Evolutionary conservation across 2,329 filamentous ascomycete species (phyloP), one percentile per base, ranked within the genome.

Genomic region (Ophiostoma australiae): DNA sequence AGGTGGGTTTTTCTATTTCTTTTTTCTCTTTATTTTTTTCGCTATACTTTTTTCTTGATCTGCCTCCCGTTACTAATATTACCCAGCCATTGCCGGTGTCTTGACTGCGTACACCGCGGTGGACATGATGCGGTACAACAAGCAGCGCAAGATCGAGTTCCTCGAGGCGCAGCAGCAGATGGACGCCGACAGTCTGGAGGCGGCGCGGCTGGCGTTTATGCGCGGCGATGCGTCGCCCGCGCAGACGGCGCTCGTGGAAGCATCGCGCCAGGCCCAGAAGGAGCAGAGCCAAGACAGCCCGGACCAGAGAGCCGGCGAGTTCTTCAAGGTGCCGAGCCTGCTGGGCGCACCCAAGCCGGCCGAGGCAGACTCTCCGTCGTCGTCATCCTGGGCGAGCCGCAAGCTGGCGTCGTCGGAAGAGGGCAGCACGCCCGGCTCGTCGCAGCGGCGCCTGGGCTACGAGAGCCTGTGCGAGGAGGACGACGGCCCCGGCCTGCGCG

Each of bases 61-160:
- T 37, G 23, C 52, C 10, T 39, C 10, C 13, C 37, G 37, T 39
- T 31, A 20, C 7, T 44, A 33, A 6, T 23, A 17, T 20, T 31
- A 87, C 85, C 81, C 69, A 87, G 86, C 81, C 68, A 80, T 88
- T 73, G 85, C 85, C 72, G 82, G 83, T 74, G 80, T 88, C 37
- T 81, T 86, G 58, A 87, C 85, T 70, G 79, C 84, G 73, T 89
- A 88, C 81, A 87, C 86, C 48, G 84, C 86, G 23, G 84, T 82
- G 80, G 86, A 89, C 78, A 89, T 89, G 86, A 81, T 88, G 72
- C 81, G 82, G 70, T 85, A 86, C 79, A 89, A 89, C 82, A 84
- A 84, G 76, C 84, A 85, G 79, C 85, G 86, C 76, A 86, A 85
- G 76, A 80, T 79, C 76, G 86, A 89, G 78, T 89, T 87, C 81